Evolutionary conservation across 345 rosid species (phyloP).

Genomic region (Ricinus communis): DNA sequence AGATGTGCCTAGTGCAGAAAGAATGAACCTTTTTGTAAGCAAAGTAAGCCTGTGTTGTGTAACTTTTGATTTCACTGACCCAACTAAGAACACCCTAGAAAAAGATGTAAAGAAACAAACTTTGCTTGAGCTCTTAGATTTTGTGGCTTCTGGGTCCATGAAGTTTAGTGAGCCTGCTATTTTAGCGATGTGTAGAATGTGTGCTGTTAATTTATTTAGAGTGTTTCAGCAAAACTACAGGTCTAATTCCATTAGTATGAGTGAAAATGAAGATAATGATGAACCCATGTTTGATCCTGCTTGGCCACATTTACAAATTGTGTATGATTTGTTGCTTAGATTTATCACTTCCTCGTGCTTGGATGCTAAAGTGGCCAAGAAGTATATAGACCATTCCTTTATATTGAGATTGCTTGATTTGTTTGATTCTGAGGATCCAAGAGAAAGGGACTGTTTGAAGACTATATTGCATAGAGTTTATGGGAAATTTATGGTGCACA

Average conservation of each 20-base stretch:
- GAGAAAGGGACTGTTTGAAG: conserved; percentile 85
- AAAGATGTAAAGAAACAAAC: conserved; percentile 82
- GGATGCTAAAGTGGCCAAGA: conserved; percentile 74
- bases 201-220: conserved; percentile 76
- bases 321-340: conserved; percentile 75
- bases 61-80: conserved; percentile 76
- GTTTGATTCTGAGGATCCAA: conserved; percentile 80
- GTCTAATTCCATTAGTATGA: conserved; percentile 31
- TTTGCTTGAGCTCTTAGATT: conserved; percentile 72
- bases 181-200: conserved; percentile 81
- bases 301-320: conserved; percentile 88
- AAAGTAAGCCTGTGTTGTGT: conserved; percentile 92
- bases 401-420: conserved; percentile 74
- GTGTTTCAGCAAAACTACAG: conserved; percentile 69
- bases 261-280: conserved; percentile 63
- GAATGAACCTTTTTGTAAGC: conserved; percentile 74
- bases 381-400: conserved; percentile 76
- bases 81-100: conserved; percentile 60
- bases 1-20: conserved; percentile 66
- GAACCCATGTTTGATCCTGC: conserved; percentile 81
- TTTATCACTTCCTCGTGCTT: conserved; percentile 68
- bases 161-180: conserved; percentile 75
- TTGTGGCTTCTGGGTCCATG: conserved; percentile 59
- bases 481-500: conserved; percentile 89
- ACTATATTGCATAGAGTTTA: conserved; percentile 66